These are phyloP conservation scores for Kodamaea anthophila DNA, from an alignment of 1,139 yeast genomes.

Conservation along the genomic window DNA sequence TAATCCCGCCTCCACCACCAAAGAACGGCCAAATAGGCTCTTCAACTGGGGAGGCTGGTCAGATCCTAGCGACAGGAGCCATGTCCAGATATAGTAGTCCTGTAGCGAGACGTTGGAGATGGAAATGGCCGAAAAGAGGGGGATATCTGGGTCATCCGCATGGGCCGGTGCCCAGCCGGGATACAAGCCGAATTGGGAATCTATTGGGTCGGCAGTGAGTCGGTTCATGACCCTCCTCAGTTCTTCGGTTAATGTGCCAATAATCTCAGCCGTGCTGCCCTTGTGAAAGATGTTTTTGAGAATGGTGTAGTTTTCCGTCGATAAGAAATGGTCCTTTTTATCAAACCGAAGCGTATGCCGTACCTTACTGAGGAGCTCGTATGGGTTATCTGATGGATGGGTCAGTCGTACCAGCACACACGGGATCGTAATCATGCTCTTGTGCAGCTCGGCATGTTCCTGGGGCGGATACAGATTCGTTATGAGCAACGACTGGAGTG, in stretches of 20 bases:
- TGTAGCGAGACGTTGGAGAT: slow-evolving; percentile 66
- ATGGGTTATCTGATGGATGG: slow-evolving; percentile 45
- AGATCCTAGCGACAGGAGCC: slow-evolving; percentile 73
- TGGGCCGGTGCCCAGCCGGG: slow-evolving; percentile 40
- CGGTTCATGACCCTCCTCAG: slow-evolving; percentile 63
- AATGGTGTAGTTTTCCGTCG: slow-evolving; percentile 74
- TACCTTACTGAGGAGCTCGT: slow-evolving; percentile 47
- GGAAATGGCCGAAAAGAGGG: slow-evolving; percentile 42
- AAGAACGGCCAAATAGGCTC: slow-evolving; percentile 69
- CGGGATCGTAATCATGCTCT: slow-evolving; percentile 39
- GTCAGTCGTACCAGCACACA: slow-evolving; percentile 66
- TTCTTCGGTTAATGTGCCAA: slow-evolving; percentile 65
- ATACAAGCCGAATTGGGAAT: slow-evolving; percentile 31
- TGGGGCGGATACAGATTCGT: slow-evolving; percentile 61
- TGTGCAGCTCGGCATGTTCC: slow-evolving; percentile 31
- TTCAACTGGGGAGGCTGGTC: slow-evolving; percentile 67
- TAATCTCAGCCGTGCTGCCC: slow-evolving; percentile 48
- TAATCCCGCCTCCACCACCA: slow-evolving; percentile 65
- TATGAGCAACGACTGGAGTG: slow-evolving; percentile 56
- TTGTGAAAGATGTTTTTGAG: slow-evolving; percentile 68
- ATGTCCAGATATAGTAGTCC: slow-evolving; percentile 87
- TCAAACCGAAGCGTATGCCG: slow-evolving; percentile 65
- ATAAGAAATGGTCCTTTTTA: slow-evolving; percentile 61
- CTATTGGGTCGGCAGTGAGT: slow-evolving; percentile 41
- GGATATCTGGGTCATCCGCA: slow-evolving; percentile 24